phyloP scores from a whole-genome alignment of 2,329 filamentous ascomycete species.

The Hawksworthiomyces lignivorus region DNA sequence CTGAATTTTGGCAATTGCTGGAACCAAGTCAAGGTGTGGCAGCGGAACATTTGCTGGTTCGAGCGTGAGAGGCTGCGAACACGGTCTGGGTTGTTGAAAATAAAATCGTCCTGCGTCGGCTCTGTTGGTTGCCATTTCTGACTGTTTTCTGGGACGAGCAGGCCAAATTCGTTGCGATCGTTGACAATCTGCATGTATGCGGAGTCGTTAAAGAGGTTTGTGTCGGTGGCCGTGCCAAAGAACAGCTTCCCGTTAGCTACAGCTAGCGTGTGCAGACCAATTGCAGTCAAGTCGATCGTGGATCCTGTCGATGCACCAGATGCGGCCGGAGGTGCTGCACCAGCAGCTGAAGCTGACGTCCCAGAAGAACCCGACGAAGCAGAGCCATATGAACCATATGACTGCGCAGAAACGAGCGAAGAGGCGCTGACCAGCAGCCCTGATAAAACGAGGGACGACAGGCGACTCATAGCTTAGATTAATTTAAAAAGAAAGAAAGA shows the following conservation, averaged over 20 bases:
- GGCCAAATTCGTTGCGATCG: conserved; percentile 45
- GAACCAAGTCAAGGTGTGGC: conserved; percentile 43
- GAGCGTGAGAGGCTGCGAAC: conserved; percentile 26
- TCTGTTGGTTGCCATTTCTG: conserved; percentile 51
- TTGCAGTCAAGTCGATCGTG: neutral
- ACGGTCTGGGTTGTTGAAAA: conserved; percentile 41
- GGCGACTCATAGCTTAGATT: conserved; percentile 3
- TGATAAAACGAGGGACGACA: neutral
- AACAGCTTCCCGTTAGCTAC: conserved; percentile 41
- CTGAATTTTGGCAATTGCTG: conserved; percentile 41
- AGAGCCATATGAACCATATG: neutral
- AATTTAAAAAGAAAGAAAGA: no score
- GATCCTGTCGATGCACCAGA: neutral
- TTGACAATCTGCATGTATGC: conserved; percentile 40
- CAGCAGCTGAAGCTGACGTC: neutral
- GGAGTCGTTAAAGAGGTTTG: conserved; percentile 40
- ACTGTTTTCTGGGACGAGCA: conserved; percentile 49
- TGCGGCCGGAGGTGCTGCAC: no score
- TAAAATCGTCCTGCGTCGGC: conserved; percentile 42
- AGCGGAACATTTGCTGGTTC: conserved; percentile 38
- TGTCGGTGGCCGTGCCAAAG: conserved; percentile 52
- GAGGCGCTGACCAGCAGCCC: conserved; percentile 11
- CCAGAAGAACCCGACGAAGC: neutral
- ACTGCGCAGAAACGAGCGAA: conserved; percentile 6
- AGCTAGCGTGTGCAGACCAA: conserved; percentile 36